Conservation (phyloP, 1,284 basidiomycete genomes). For the Sporisorium iseilematis-ciliati region DNA sequence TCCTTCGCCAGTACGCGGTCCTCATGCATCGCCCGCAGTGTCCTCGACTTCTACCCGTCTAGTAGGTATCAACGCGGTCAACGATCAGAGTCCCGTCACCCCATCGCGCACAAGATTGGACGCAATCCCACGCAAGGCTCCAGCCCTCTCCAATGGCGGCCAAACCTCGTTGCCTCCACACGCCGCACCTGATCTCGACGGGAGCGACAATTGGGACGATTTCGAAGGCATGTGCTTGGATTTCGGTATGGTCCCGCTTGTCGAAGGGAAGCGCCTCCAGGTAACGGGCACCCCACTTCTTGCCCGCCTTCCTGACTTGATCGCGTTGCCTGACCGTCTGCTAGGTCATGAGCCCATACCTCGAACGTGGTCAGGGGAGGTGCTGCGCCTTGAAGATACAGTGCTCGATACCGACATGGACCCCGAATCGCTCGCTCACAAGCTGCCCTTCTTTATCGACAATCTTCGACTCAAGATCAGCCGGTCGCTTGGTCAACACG, state of each 20-base stretch:
- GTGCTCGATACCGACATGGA: conserved; percentile 32
- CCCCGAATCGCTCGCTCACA: conserved; percentile 16
- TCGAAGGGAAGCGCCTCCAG: conserved; percentile 12
- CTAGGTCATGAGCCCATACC: conserved; percentile 23
- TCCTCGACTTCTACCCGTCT: conserved; percentile 12
- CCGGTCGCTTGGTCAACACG: conserved; percentile 9
- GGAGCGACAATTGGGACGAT: conserved; percentile 41
- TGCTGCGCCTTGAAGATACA: conserved; percentile 42
- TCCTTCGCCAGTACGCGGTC: conserved; percentile 7
- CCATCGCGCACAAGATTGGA: conserved; percentile 17
- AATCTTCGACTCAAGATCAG: conserved; percentile 27
- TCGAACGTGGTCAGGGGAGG: conserved; percentile 23
- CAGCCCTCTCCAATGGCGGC: neutral
- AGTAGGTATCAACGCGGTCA: neutral
- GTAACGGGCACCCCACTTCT: conserved; percentile 6
- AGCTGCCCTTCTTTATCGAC: conserved; percentile 30
- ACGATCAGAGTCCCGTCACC: conserved; percentile 25
- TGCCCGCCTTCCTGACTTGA: conserved; percentile 24
- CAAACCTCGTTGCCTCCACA: neutral
- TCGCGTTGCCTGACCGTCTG: conserved; percentile 31
- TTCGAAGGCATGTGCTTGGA: conserved; percentile 56
- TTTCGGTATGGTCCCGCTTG: conserved; percentile 58
- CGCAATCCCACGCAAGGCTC: neutral
- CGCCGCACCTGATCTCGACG: neutral
- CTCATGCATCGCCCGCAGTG: conserved; percentile 12